Evolutionary conservation across 495 filamentous ascomycete genomes (phyloP), one percentile per base, ranked within the genome.

Genomic region (Chaetomium cochliodes): DNA sequence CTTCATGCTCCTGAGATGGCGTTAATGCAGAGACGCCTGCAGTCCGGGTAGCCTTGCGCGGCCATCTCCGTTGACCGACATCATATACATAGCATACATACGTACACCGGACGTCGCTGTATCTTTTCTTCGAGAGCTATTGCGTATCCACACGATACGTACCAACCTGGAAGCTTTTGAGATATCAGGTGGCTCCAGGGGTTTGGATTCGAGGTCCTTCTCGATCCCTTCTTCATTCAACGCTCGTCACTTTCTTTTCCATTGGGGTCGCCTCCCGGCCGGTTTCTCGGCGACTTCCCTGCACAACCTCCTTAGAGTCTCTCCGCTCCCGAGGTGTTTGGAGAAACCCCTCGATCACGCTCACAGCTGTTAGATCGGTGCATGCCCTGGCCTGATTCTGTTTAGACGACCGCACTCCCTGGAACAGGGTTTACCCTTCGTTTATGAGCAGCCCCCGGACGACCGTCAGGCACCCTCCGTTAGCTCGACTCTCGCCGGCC

Each of bases 371-470:
- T 51, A 56, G 59, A 61, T 58, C 64, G n/a, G 22, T 42, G 44
- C 62, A 18, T 30, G 62, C 15, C 62, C 44, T 49, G 50, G 63
- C 44, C 58, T 62, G 63, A 68, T 70, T 65, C 63, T 72, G 60
- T 64, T 60, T 37, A 66, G 67, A 62, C 54, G 22, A 58, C 39
- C 54, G 25, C 61, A 56, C 61, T 60, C 61, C 62, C 59, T 39
- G 50, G 37, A 62, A 46, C 66, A 68, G 68, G 72, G 70, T 65
- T 65, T 66, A 55, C 60, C 65, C 68, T 61, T 71, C 64, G 60
- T 39, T 59, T 52, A 30, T 50, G 12, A 62, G 62, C 65, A 47
- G 55, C 41, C 62, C 66, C 67, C 41, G 55, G 65, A 28, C 62
- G 53, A 56, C 56, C 23, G 22, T 46, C 39, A 46, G 55, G 39